Conservation (phyloP, 495 filamentous ascomycete species). For the Hypoxylon cercidicola region DNA sequence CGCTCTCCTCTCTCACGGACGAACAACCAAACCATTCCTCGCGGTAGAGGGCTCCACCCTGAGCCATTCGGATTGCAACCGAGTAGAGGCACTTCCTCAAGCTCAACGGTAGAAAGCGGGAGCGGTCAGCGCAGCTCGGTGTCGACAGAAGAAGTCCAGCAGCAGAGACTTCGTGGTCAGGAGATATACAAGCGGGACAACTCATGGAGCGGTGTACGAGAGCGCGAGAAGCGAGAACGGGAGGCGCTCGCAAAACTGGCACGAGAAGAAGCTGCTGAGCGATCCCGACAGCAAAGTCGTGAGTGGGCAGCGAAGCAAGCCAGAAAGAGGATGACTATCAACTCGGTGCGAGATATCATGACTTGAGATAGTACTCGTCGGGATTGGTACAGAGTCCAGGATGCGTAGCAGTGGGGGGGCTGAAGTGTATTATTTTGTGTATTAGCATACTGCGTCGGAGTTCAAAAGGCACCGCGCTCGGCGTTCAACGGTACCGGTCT, state of each 20-base stretch:
- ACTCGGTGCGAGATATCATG: conserved; percentile 28
- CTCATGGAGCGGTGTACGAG: conserved; percentile 57
- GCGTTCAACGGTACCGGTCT: conserved; percentile 32
- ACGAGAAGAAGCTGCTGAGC: conserved; percentile 71
- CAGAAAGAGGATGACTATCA: conserved; percentile 38
- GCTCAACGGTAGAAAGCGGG: conserved; percentile 49
- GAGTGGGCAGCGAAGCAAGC: conserved; percentile 77
- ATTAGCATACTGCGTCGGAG: conserved; percentile 33
- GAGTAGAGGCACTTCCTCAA: conserved; percentile 51
- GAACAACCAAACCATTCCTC: conserved; percentile 35
- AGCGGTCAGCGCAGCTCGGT: conserved; percentile 57
- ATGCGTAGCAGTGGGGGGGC: conserved; percentile 8
- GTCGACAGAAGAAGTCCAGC: conserved; percentile 60
- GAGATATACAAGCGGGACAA: conserved; percentile 70
- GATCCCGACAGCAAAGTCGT: conserved; percentile 68
- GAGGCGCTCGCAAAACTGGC: conserved; percentile 68
- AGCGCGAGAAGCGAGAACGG: conserved; percentile 63
- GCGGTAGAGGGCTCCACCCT: conserved; percentile 36
- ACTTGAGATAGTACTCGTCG: not conserved
- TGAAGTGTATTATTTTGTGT: conserved; percentile 28
- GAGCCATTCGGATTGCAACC: conserved; percentile 33
- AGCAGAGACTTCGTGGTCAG: conserved; percentile 65
- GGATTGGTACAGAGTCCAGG: not conserved
- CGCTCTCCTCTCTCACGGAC: conserved; percentile 40
- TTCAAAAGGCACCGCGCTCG: conserved; percentile 23